A percentile compares a stretch with the other conserved stretches of the same genome.
Evolutionary conservation across 2,329 filamentous ascomycete species (phyloP).

Genomic region (Alternaria sp.): DNA sequence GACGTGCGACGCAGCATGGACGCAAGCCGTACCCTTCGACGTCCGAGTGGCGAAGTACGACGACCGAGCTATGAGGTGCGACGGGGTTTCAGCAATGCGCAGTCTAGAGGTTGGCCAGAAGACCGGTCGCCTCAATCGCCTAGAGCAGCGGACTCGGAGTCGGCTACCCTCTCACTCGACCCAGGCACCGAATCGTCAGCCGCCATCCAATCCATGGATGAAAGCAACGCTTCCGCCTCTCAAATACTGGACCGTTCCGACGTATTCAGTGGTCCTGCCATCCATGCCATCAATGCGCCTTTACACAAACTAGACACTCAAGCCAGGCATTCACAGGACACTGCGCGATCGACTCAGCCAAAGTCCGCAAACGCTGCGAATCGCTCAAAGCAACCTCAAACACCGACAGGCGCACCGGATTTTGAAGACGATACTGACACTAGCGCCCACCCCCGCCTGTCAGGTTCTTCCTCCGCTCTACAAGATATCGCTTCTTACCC

Average conservation of each 20-base stretch:
- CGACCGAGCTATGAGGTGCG: conserved; percentile 46
- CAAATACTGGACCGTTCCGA: conserved; percentile 89
- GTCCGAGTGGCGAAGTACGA: conserved; percentile 46
- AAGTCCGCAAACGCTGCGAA: conserved; percentile 25
- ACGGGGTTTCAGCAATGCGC: conserved; percentile 70
- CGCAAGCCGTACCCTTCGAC: conserved; percentile 63
- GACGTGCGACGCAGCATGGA: conserved; percentile 50
- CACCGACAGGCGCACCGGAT: conserved; percentile 27
- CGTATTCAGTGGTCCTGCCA: conserved; percentile 82
- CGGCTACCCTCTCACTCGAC: conserved; percentile 76
- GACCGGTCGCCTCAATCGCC: conserved; percentile 61
- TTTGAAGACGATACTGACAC: conserved; percentile 42
- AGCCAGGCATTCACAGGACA: conserved; percentile 50
- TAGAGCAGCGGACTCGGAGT: conserved; percentile 72
- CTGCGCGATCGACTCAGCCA: conserved; percentile 43
- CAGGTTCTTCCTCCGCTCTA: conserved; percentile 61
- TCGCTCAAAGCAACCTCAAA: conserved; percentile 23
- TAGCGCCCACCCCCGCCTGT: conserved; percentile 41
- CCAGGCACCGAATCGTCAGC: conserved; percentile 77
- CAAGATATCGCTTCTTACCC: conserved; percentile 76
- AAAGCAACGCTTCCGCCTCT: conserved; percentile 81
- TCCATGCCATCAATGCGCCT: conserved; percentile 50
- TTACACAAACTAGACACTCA: conserved; percentile 34
- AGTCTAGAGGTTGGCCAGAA: conserved; percentile 59
- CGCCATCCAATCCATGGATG: conserved; percentile 69